Evolutionary conservation across 108 stramenopile species (phyloP).

Genomic region (Pseudonitzschia delicatissima): DNA sequence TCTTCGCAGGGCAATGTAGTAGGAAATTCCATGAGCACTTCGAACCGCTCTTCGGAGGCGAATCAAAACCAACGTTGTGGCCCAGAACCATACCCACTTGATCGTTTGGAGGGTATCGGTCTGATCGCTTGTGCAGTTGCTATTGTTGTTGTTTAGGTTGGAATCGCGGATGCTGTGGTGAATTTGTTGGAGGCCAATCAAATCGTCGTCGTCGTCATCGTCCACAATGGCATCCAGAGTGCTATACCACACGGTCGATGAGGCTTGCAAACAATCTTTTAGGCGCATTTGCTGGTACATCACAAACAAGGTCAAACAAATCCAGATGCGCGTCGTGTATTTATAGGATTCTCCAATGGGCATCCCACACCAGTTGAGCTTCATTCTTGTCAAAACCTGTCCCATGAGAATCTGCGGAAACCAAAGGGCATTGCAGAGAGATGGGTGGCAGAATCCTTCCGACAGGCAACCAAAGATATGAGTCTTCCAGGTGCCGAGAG

Average conservation of each 20-base stretch:
- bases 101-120: background rate
- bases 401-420: constrained; percentile 29
- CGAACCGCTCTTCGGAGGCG: constrained; percentile 22
- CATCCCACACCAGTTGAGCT: constrained; percentile 18
- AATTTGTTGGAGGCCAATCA: too few species aligned
- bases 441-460: constrained; percentile 23
- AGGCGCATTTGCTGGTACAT: too few species aligned
- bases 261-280: too few species aligned
- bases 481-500: constrained; percentile 30
- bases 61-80: background rate
- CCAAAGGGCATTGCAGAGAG: constrained; percentile 19
- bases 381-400: constrained; percentile 34
- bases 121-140: too few species aligned
- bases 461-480: constrained; percentile 28
- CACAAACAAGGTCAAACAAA: background rate
- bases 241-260: too few species aligned
- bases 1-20: constrained; percentile 23
- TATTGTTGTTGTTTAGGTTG: background rate
- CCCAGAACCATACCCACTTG: constrained; percentile 5
- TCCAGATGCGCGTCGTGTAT: background rate
- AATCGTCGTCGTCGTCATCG: too few species aligned
- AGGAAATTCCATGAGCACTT: constrained; percentile 19
- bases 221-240: too few species aligned
- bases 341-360: background rate
- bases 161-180: too few species aligned